Evolutionary conservation across 495 filamentous ascomycete genomes (phyloP).

Genomic region (Neurospora sublineolata): DNA sequence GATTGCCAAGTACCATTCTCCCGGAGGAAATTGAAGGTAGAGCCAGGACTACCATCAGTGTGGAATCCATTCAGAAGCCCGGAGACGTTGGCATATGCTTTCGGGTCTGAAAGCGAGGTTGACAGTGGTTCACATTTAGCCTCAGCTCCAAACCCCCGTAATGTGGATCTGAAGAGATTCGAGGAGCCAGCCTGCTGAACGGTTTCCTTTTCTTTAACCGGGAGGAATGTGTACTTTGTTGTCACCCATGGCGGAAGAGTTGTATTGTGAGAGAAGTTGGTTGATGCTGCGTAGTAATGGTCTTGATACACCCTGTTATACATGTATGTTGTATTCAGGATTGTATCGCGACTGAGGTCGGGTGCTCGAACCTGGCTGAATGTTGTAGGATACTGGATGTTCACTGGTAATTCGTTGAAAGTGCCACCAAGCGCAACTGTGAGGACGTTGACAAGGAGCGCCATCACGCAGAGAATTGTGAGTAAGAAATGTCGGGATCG

Average conservation of each 20-base stretch:
- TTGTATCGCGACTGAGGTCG: neutral
- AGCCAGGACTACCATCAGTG: no score
- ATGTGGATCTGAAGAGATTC: no score
- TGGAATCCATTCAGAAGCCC: no score
- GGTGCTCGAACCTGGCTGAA: neutral
- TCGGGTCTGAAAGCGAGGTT: no score
- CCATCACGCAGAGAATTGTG: rapidly evolving
- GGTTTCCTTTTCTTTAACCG: slow-evolving; percentile 11
- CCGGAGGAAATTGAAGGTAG: no score
- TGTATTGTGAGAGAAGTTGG: slow-evolving; percentile 19
- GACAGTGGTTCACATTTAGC: no score
- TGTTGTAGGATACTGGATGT: neutral
- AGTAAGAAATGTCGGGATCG: neutral
- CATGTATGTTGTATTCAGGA: no score
- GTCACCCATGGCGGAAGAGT: slow-evolving; percentile 28
- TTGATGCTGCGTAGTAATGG: slow-evolving; percentile 18
- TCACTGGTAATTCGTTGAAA: neutral
- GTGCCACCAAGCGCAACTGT: neutral
- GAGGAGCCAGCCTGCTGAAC: no score
- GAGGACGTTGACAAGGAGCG: neutral
- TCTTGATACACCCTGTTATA: neutral
- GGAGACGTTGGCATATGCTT: no score
- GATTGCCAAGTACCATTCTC: no score
- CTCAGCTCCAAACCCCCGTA: no score
- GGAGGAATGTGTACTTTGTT: slow-evolving; percentile 19